A percentile compares a stretch with the other conserved stretches of the same genome.
Conservation (phyloP, 768 basidiomycete species). For the Mycena galopus region DNA sequence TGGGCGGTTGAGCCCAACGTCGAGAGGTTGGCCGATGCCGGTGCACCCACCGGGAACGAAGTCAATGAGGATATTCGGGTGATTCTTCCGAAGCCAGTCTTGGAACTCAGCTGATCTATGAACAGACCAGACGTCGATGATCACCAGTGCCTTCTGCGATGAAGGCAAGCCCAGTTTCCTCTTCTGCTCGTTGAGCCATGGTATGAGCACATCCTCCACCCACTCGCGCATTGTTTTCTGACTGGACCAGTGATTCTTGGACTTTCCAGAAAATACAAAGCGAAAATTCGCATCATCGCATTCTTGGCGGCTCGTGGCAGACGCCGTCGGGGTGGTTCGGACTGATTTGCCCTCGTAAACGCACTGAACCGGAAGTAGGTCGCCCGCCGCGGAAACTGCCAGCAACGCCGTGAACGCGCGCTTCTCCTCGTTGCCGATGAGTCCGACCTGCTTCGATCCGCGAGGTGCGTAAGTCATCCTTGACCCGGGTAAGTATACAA, state of each 20-base stretch:
- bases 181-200: slow-evolving; percentile 32
- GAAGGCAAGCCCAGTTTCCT: neutral
- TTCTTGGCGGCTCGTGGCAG: neutral
- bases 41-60: slow-evolving; percentile 38
- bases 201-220: slow-evolving; percentile 37
- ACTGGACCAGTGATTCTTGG: slow-evolving; percentile 29
- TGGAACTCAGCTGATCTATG: slow-evolving; percentile 46
- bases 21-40: too few relatives aligned
- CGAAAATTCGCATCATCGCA: slow-evolving; percentile 30
- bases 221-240: slow-evolving; percentile 37
- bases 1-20: too few relatives aligned
- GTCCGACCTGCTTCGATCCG: slow-evolving; percentile 36
- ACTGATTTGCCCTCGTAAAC: slow-evolving; percentile 42
- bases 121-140: slow-evolving; percentile 47
- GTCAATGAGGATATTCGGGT: slow-evolving; percentile 40
- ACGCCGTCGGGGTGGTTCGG: slow-evolving; percentile 25
- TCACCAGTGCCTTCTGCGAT: slow-evolving; percentile 36
- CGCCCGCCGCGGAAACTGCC: slow-evolving; percentile 33
- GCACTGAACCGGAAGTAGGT: slow-evolving; percentile 45
- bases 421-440: slow-evolving; percentile 35
- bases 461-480: slow-evolving; percentile 31
- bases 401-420: slow-evolving; percentile 45
- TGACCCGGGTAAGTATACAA: too few relatives aligned
- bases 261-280: slow-evolving; percentile 37
- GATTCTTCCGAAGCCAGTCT: slow-evolving; percentile 39